These are phyloP conservation scores for Magnaporthiopsis poae DNA, from an alignment of 2,329 filamentous ascomycete species.

Conservation along the genomic window DNA sequence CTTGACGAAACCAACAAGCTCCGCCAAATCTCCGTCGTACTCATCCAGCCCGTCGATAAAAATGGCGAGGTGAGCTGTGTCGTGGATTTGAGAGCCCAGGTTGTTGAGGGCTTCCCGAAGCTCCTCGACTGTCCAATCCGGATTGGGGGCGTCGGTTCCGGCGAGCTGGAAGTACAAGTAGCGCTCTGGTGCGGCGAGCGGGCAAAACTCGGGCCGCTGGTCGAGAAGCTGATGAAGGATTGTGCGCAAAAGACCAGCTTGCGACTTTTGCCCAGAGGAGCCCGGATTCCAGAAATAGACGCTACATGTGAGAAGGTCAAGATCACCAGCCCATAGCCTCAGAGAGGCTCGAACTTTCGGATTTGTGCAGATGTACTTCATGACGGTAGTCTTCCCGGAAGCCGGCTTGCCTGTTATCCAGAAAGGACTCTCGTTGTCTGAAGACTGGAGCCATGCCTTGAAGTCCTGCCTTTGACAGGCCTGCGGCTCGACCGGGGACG, in stretches of 20 bases:
- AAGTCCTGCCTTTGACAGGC: background rate
- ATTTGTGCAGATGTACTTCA: background rate
- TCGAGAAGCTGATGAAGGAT: background rate
- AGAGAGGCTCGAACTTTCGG: background rate
- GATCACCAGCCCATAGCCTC: background rate
- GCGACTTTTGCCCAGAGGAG: background rate
- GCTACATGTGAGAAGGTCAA: background rate
- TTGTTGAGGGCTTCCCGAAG: background rate
- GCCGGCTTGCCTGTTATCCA: background rate
- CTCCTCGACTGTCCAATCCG: background rate
- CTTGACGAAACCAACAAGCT: background rate
- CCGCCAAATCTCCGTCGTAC: background rate
- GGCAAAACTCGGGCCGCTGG: background rate
- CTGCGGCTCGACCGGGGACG: too few species aligned
- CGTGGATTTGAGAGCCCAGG: background rate
- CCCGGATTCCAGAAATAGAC: background rate
- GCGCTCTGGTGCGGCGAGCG: background rate
- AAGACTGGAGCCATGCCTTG: background rate
- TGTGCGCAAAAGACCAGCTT: background rate
- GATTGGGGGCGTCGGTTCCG: background rate
- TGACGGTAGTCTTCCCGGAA: background rate
- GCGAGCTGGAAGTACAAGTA: background rate
- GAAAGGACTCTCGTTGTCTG: background rate
- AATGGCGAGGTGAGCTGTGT: background rate
- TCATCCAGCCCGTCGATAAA: background rate